Evolutionary conservation across 352 stramenopile species (phyloP).

Genomic region (Phytophthora pinifolia): DNA sequence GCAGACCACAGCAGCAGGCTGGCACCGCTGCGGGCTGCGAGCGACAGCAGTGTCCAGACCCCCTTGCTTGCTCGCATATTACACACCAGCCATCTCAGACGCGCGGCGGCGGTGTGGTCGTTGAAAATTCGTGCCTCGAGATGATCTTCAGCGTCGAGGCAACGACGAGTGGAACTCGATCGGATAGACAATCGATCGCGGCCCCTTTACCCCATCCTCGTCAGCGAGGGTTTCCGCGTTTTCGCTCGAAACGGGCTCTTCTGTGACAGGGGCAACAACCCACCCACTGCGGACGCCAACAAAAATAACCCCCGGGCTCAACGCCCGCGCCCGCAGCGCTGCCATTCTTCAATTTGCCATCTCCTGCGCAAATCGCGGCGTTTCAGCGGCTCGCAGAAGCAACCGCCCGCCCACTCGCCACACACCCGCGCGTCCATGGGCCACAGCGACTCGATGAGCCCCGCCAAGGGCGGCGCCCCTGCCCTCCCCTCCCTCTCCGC

Average conservation of each 20-base stretch:
- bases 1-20: slow-evolving; percentile 16
- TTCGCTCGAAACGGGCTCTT: slow-evolving; percentile 26
- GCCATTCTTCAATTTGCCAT: slow-evolving; percentile 57
- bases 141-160: slow-evolving; percentile 22
- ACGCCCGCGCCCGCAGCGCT: slow-evolving; percentile 14
- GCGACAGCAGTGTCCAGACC: slow-evolving; percentile 11
- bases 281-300: slow-evolving; percentile 1
- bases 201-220: slow-evolving; percentile 7
- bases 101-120: slow-evolving; percentile 4
- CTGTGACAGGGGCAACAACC: slow-evolving; percentile 22
- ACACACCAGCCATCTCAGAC: slow-evolving; percentile 44
- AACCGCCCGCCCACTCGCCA: slow-evolving; percentile 14
- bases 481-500: not conserved
- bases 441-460: slow-evolving; percentile 46
- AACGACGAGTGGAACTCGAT: not conserved
- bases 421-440: slow-evolving; percentile 45
- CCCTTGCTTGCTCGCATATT: slow-evolving; percentile 23
- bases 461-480: slow-evolving; percentile 32
- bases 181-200: slow-evolving; percentile 21
- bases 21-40: slow-evolving; percentile 12
- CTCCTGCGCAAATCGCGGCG: slow-evolving; percentile 30
- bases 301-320: slow-evolving; percentile 38
- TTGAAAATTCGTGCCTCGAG: slow-evolving; percentile 25
- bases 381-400: slow-evolving; percentile 17
- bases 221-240: slow-evolving; percentile 34